Base-by-base conservation (phyloP, 257 asterid genomes). In the Petunia axillaris region DNA sequence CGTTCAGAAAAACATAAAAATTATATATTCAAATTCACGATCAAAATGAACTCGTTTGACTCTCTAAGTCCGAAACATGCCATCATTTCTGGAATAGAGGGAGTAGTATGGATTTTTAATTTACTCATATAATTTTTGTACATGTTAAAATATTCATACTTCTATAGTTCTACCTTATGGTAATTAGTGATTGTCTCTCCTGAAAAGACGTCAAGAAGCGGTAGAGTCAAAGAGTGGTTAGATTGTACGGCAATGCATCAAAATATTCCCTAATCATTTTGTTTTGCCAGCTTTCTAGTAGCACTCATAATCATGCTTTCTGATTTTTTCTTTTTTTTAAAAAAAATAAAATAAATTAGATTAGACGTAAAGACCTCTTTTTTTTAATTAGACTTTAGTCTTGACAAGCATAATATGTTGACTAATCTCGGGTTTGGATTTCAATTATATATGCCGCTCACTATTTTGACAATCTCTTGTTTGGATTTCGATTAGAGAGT, bases 271-370 rank as follows among this genome's bases (percentile, higher is more conserved):
- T 1, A 68, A 68, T 67, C 4, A 44, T 68, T 46, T 48, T 0
- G 11, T 50, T 48, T 71, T 71, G 77, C 77, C 43, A 48, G 77
- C 77, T 71, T 71, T 71, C 11, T 48, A n/a, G 71, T 41, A 16
- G 10, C 0, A 9, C 8, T n/a, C 43, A 41, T 46, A 35, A 43
- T 71, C 60, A 48, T 25, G 40, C 43, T 48, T 71, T 48, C 25
- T 25, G 60, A 71, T 16, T 71, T 48, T 25, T 25, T 25, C 25
- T 25, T 25, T 25, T 25, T 25, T 25, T 25, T 25, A 25, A 1
- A 48, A 67, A 71, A 48, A 4, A 36, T 7, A 10, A 71, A 8
- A 7, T 41, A 71, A 4, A 13, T 25, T 48, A 25, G 43, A 71
- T 25, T 25, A 25, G 25, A 25, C 25, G 25, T 25, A 25, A 25